A percentile compares a stretch with the other conserved stretches of the same genome.
These are phyloP conservation scores for Eimeria tenella DNA, from an alignment of 169 alveolate species.

Conservation along the genomic window DNA sequence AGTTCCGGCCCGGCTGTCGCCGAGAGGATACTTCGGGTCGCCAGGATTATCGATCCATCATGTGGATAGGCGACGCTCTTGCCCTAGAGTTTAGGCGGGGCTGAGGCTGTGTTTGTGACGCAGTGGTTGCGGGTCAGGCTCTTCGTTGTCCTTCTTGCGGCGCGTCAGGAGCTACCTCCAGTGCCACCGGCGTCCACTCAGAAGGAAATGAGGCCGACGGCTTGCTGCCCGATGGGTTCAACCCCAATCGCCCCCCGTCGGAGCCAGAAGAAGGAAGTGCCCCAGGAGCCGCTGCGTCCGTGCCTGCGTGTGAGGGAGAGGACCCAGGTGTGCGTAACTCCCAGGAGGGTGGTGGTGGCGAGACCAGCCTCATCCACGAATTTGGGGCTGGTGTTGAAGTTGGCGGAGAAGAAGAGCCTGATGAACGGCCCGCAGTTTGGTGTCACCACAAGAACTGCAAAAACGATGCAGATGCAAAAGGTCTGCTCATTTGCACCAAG, in stretches of 20 bases:
- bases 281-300: too few relatives aligned
- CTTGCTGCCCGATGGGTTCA: slow-evolving; percentile 22
- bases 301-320: background rate
- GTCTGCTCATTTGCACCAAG: slow-evolving; percentile 45
- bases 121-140: too few relatives aligned
- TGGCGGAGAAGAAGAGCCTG: slow-evolving; percentile 23
- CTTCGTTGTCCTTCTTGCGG: too few relatives aligned
- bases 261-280: background rate
- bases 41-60: too few relatives aligned
- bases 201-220: too few relatives aligned
- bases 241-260: background rate
- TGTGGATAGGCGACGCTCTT: too few relatives aligned
- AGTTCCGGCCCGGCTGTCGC: too few relatives aligned
- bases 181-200: too few relatives aligned
- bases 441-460: slow-evolving; percentile 52
- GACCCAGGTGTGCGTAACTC: background rate
- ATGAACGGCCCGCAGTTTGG: slow-evolving; percentile 31
- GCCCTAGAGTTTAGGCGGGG: too few relatives aligned
- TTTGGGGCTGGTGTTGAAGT: background rate
- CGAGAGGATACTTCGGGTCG: too few relatives aligned
- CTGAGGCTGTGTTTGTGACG: too few relatives aligned
- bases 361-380: background rate
- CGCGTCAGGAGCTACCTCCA: too few relatives aligned
- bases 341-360: background rate
- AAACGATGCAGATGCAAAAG: slow-evolving; percentile 54